Evolutionary conservation across 106 monocot genomes (phyloP).

Genomic region (Cymbidium sinense): DNA sequence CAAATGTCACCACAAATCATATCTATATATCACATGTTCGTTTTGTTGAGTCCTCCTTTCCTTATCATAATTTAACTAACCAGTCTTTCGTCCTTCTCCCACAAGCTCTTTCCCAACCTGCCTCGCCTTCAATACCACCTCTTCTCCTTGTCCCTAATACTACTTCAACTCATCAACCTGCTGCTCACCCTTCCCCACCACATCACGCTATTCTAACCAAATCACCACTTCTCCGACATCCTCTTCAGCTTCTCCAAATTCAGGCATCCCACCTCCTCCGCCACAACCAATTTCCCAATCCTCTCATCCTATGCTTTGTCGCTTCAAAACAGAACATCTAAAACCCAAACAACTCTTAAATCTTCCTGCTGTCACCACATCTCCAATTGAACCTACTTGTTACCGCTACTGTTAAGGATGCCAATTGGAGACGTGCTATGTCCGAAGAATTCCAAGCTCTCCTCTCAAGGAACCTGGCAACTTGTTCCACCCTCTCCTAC

Average conservation of each 20-base stretch:
- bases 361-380: too few relatives aligned
- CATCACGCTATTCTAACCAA: background rate
- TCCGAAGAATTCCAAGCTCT: background rate
- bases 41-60: background rate
- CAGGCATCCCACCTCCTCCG: too few relatives aligned
- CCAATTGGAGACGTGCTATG: background rate
- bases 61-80: background rate
- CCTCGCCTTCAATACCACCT: too few relatives aligned
- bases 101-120: too few relatives aligned
- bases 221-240: too few relatives aligned
- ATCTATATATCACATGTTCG: background rate
- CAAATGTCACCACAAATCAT: background rate
- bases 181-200: background rate
- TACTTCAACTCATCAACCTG: background rate
- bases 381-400: too few relatives aligned
- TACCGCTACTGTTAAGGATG: background rate
- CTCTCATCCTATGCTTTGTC: too few relatives aligned
- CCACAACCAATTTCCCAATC: too few relatives aligned
- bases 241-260: too few relatives aligned
- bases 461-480: background rate
- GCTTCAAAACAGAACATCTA: too few relatives aligned
- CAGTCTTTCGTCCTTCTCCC: background rate
- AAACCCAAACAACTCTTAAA: too few relatives aligned
- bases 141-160: too few relatives aligned
- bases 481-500: background rate